Evolutionary conservation across 148 eudicot genomes (phyloP), one percentile per base, ranked within the genome.

Genomic region (Camellia sinensis): DNA sequence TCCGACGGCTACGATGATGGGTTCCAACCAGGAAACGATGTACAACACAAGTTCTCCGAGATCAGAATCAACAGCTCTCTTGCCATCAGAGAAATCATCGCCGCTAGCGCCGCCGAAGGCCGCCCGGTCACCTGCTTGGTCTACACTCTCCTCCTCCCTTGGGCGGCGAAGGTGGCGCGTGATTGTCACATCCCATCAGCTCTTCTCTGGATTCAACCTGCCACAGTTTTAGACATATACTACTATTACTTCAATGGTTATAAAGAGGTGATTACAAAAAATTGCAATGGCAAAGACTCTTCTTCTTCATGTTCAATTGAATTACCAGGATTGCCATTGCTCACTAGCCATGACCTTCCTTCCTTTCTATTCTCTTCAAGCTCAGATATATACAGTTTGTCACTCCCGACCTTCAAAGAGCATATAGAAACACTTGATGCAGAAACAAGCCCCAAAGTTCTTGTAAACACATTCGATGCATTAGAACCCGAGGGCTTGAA

Each of bases 131-230:
- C 93, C 17, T 87, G 91, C 73, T 56, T 89, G 62, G 91, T 88
- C 37, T 29, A 29, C 37, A 29, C 37, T 29, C 37, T 29, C 0
- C 37, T 29, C 37, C 37, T 29, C 37, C 37, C 37, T 29, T 29
- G 37, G 37, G 37, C 37, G 37, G 37, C 37, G 37, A 29, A 29
- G 37, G 37, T 29, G 37, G 37, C 37, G 37, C 37, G 37, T 29
- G 37, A 29, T 29, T 29, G 37, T 29, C 37, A 29, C 70, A 72
- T 92, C 64, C 97, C 93, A 0, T 81, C 84, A 0, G 89, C 91
- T 0, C 82, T 87, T 1, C 76, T 94, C 0, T 90, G 93, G 97
- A 87, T 89, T 53, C 97, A 94, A 83, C 90, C 98, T 0, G 92
- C 94, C 41, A 57, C 89, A 0, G 85, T 88, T 0, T 78, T 94